These are phyloP conservation scores for Lichenothelia convexa DNA, from an alignment of 495 filamentous ascomycete species.

Conservation along the genomic window DNA sequence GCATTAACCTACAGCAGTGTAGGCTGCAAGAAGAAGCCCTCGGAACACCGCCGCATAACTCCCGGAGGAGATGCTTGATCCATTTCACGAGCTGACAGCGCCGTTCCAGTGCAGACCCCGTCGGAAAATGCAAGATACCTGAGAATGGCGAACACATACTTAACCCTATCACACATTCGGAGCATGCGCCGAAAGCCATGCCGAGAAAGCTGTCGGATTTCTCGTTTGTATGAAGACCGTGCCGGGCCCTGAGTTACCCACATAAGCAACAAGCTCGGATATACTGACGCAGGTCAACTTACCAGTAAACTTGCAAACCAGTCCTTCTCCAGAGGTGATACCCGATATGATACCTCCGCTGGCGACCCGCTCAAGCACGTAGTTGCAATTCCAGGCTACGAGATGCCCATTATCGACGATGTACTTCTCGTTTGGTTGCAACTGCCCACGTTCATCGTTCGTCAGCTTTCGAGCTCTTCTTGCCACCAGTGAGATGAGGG, in stretches of 20 bases:
- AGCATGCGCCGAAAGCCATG: slow-evolving; percentile 28
- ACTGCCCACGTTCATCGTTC: no score
- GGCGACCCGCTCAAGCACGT: slow-evolving; percentile 70
- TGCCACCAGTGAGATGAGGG: no score
- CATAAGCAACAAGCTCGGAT: neutral
- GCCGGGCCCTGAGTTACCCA: slow-evolving; percentile 42
- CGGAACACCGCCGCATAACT: no score
- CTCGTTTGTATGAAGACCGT: slow-evolving; percentile 89
- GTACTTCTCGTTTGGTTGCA: slow-evolving; percentile 63
- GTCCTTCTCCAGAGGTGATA: slow-evolving; percentile 60
- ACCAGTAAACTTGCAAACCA: slow-evolving; percentile 84
- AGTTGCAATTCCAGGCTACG: slow-evolving; percentile 95
- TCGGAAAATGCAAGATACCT: no score
- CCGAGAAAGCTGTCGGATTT: slow-evolving; percentile 48
- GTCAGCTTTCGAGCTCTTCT: slow-evolving; percentile 1
- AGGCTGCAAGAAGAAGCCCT: no score
- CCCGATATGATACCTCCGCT: slow-evolving; percentile 76
- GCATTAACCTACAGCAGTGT: no score
- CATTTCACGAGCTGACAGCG: no score
- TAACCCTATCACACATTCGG: no score
- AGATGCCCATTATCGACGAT: slow-evolving; percentile 91
- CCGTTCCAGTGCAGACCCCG: no score
- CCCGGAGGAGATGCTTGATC: no score
- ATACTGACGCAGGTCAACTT: slow-evolving; percentile 2
- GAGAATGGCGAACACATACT: no score